These are phyloP conservation scores for Diaporthe vaccinii DNA, from an alignment of 2,329 filamentous ascomycete genomes.

Conservation along the genomic window DNA sequence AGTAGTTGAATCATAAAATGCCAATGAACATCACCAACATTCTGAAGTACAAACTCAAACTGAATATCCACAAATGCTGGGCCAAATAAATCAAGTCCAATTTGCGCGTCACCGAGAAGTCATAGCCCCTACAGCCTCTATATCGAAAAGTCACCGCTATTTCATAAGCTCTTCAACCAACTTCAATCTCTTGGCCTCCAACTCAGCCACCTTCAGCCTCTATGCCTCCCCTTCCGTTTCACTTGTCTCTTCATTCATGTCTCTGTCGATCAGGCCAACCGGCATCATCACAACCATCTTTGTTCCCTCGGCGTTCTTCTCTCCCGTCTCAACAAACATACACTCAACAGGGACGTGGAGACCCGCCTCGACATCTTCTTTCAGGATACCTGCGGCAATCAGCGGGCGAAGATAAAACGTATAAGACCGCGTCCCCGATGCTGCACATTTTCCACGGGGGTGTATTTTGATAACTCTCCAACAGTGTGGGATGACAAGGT, in stretches of 20 bases:
- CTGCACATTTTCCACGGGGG: not conserved
- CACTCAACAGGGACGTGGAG: conserved; percentile 8
- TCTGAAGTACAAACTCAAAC: not conserved
- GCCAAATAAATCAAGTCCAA: not conserved
- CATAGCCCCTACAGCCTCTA: not conserved
- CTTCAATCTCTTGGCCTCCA: not conserved
- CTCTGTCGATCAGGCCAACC: not conserved
- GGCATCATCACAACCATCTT: conserved; percentile 16
- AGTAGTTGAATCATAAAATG: not conserved
- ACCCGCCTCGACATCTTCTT: not conserved
- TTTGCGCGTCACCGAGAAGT: not conserved
- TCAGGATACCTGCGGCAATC: not conserved
- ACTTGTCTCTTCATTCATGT: not conserved
- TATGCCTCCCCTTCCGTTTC: not conserved
- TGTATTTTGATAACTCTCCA: not conserved
- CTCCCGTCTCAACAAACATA: not conserved
- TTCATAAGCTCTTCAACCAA: conserved; percentile 5
- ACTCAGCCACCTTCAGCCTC: conserved; percentile 11
- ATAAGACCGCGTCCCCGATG: not conserved
- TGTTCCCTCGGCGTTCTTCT: not conserved
- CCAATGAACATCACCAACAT: not conserved
- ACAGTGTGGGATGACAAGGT: not conserved
- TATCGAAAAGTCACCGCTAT: not conserved
- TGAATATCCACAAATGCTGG: not conserved
- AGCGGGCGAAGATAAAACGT: conserved; percentile 8